Evolutionary conservation across 2,329 filamentous ascomycete species (phyloP).

Genomic region (Aspergillus carbonarius): DNA sequence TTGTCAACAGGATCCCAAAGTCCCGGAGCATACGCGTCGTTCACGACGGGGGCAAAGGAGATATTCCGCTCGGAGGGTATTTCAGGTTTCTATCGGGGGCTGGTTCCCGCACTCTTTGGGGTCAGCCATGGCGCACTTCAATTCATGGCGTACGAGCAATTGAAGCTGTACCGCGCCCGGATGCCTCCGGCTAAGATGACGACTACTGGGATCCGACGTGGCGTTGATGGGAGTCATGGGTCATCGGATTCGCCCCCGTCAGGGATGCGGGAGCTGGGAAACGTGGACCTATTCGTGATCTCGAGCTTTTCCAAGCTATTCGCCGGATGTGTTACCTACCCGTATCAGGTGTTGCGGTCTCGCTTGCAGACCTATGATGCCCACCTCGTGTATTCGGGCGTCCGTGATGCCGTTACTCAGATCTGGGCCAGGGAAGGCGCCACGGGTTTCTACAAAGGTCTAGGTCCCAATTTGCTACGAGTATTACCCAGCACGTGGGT

Average conservation of each 20-base stretch:
- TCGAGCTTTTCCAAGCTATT: slow-evolving; percentile 81
- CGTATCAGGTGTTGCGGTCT: slow-evolving; percentile 88
- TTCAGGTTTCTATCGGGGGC: slow-evolving; percentile 81
- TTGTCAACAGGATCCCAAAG: slow-evolving; percentile 74
- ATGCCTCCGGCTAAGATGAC: slow-evolving; percentile 28
- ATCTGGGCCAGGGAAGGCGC: slow-evolving; percentile 79
- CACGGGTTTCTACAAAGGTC: slow-evolving; percentile 84
- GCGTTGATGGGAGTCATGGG: slow-evolving; percentile 11
- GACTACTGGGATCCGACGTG: not conserved
- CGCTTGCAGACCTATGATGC: slow-evolving; percentile 88
- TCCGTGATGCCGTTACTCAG: slow-evolving; percentile 68
- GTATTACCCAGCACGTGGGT: slow-evolving; percentile 95
- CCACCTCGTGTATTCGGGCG: slow-evolving; percentile 68
- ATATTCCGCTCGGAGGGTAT: slow-evolving; percentile 72
- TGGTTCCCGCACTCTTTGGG: slow-evolving; percentile 78
- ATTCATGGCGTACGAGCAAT: slow-evolving; percentile 87
- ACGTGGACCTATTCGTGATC: slow-evolving; percentile 75
- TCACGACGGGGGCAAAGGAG: slow-evolving; percentile 66
- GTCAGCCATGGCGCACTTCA: slow-evolving; percentile 92
- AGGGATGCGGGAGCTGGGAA: slow-evolving; percentile 52
- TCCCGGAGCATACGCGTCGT: slow-evolving; percentile 76
- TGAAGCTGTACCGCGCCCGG: slow-evolving; percentile 62
- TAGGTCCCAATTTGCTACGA: slow-evolving; percentile 83
- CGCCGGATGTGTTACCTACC: slow-evolving; percentile 87
- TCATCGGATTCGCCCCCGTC: slow-evolving; percentile 28